phyloP scores from a whole-genome alignment of 2,329 filamentous ascomycete species.

The Pseudocercospora fijiensis region DNA sequence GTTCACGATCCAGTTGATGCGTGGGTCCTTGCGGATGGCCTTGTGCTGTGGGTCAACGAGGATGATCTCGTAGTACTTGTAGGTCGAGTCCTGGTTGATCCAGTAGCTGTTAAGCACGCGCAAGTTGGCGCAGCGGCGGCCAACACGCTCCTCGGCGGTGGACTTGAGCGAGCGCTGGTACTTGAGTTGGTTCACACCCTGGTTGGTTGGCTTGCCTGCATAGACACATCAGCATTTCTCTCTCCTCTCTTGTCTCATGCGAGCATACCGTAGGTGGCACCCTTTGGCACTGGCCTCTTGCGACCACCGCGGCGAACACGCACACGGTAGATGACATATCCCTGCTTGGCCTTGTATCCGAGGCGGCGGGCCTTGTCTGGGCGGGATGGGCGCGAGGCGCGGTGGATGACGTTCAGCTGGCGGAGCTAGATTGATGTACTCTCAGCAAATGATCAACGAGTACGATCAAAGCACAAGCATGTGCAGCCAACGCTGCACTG shows the following conservation, averaged over 20 bases:
- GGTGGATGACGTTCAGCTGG: conserved; percentile 99
- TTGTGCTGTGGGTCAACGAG: conserved; percentile 99
- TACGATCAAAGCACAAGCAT: conserved; percentile 58
- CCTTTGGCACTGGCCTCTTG: conserved; percentile 95
- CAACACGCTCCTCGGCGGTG: conserved; percentile 99
- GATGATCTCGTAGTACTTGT: conserved; percentile 99
- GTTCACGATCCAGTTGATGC: conserved; percentile 99
- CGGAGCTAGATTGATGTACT: conserved; percentile 99
- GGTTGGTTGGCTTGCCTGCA: conserved; percentile 99
- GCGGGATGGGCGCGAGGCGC: conserved; percentile 94
- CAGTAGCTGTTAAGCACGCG: conserved; percentile 99
- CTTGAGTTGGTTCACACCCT: conserved; percentile 99
- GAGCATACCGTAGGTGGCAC: conserved; percentile 92
- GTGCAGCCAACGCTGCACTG: conserved; percentile 15
- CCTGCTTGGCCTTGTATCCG: conserved; percentile 99
- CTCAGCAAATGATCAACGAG: conserved; percentile 99
- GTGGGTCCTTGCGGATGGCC: conserved; percentile 96
- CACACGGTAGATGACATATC: conserved; percentile 99
- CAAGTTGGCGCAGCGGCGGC: conserved; percentile 97
- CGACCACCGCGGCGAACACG: conserved; percentile 97
- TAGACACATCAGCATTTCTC: conserved; percentile 30
- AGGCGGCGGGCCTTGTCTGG: conserved; percentile 99
- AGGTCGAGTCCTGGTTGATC: conserved; percentile 99
- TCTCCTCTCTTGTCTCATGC: conserved; percentile 6
- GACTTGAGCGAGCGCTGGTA: conserved; percentile 98